Evolutionary conservation across 164 flowering plant species (phyloP).

Genomic region (Santalum album): DNA sequence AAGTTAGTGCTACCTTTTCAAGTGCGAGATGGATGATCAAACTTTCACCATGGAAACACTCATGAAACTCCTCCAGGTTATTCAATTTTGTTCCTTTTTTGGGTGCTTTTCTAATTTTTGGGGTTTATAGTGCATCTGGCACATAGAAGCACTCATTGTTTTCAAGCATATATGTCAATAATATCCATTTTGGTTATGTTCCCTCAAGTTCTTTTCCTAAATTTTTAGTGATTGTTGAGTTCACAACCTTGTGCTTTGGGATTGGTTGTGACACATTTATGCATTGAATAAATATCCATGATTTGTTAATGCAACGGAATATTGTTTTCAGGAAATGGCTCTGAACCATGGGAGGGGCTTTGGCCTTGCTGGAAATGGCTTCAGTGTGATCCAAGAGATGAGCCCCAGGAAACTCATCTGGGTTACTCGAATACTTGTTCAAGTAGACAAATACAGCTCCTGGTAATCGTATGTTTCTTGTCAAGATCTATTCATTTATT

Average conservation of each 20-base stretch:
- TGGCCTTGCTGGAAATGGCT: slow-evolving; percentile 63
- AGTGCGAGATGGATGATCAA: too few species aligned
- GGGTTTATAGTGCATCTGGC: too few species aligned
- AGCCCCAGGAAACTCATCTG: slow-evolving; percentile 63
- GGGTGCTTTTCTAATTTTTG: too few species aligned
- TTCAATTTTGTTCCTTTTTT: background rate
- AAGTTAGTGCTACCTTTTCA: too few species aligned
- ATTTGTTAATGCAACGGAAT: background rate
- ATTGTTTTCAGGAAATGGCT: slow-evolving; percentile 58
- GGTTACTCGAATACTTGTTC: slow-evolving; percentile 66
- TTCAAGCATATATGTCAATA: too few species aligned
- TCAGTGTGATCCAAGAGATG: slow-evolving; percentile 75
- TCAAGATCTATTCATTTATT: too few species aligned
- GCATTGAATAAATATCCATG: background rate
- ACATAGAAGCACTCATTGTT: too few species aligned
- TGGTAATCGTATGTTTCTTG: slow-evolving; percentile 33
- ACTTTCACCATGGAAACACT: slow-evolving; percentile 85
- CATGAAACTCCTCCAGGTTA: slow-evolving; percentile 77
- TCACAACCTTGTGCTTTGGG: too few species aligned
- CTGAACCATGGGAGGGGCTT: slow-evolving; percentile 59
- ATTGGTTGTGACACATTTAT: background rate
- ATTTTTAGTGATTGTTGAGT: too few species aligned
- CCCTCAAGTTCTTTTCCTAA: too few species aligned
- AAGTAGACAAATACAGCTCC: slow-evolving; percentile 53
- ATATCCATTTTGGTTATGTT: too few species aligned